A percentile compares a stretch with the other conserved stretches of the same genome.
These are phyloP conservation scores for Populus hybrid DNA, from an alignment of 441 rosid species.

Conservation along the genomic window DNA sequence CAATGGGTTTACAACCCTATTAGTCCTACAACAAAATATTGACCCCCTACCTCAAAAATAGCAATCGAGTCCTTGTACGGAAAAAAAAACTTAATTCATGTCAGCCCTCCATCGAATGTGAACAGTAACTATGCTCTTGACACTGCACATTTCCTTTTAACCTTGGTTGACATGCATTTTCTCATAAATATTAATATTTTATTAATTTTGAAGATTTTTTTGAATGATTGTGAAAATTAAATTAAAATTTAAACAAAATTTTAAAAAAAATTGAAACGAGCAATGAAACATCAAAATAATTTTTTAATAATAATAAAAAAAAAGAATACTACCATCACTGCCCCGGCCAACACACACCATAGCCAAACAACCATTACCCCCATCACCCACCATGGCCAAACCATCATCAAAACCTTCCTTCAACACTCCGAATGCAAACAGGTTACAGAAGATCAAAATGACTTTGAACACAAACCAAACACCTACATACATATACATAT, in stretches of 20 bases:
- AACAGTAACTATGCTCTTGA: neutral
- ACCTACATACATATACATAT: no score
- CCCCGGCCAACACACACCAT: neutral
- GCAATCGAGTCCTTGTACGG: neutral
- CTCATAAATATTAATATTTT: neutral
- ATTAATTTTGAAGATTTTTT: neutral
- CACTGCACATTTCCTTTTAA: neutral
- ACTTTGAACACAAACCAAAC: no score
- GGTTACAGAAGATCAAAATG: neutral
- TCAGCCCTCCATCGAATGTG: neutral
- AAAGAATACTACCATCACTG: neutral
- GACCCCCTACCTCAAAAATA: neutral
- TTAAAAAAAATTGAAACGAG: no score
- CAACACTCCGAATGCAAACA: neutral
- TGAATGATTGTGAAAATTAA: no score
- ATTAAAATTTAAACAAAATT: no score
- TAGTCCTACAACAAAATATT: neutral
- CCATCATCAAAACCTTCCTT: no score
- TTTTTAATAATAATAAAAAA: no score
- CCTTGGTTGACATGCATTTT: neutral
- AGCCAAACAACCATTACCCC: neutral
- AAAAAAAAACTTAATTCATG: neutral
- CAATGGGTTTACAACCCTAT: neutral
- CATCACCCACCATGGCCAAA: neutral
- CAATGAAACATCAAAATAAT: neutral